Percentiles rank a stretch among this genome's conserved stretches.
Evolutionary conservation across 345 rosid species (phyloP).

Genomic region (Murraya paniculata): DNA sequence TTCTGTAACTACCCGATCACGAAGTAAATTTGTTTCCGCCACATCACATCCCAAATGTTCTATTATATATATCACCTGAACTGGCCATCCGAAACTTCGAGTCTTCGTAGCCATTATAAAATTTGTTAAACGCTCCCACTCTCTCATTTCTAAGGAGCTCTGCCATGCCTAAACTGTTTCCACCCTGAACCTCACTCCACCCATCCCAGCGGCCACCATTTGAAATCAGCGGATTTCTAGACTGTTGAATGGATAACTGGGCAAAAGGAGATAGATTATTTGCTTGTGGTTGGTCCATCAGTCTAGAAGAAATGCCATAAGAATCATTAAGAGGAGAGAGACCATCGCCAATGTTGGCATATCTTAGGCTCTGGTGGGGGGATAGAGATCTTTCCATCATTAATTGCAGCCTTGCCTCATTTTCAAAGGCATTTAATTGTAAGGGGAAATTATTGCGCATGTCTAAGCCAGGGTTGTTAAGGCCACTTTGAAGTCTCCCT

Average conservation of each 20-base stretch:
- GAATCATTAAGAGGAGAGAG: slow-evolving; percentile 53
- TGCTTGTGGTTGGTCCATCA: slow-evolving; percentile 59
- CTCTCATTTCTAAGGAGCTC: slow-evolving; percentile 75
- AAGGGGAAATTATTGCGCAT: slow-evolving; percentile 47
- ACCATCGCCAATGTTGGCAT: slow-evolving; percentile 44
- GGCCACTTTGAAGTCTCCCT: slow-evolving; percentile 61
- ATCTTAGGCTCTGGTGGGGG: slow-evolving; percentile 51
- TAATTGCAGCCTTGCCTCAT: slow-evolving; percentile 59
- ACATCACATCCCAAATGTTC: slow-evolving; percentile 72
- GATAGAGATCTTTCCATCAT: slow-evolving; percentile 68
- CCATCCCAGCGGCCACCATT: slow-evolving; percentile 85
- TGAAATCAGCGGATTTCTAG: slow-evolving; percentile 45
- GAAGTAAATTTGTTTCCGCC: slow-evolving; percentile 11
- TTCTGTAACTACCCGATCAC: slow-evolving; percentile 22
- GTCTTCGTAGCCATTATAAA: slow-evolving; percentile 62
- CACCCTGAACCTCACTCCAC: slow-evolving; percentile 66
- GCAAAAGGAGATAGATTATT: slow-evolving; percentile 45
- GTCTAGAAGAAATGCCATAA: slow-evolving; percentile 55
- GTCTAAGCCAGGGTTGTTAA: slow-evolving; percentile 52
- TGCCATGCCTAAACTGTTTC: slow-evolving; percentile 51
- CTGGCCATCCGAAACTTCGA: slow-evolving; percentile 58
- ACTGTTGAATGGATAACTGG: slow-evolving; percentile 55
- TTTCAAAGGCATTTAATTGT: slow-evolving; percentile 49
- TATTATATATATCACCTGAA: slow-evolving; percentile 63
- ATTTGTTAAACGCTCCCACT: slow-evolving; percentile 57